phyloP scores from a whole-genome alignment of 1,284 basidiomycete genomes.

The Ustilago trichophora region DNA sequence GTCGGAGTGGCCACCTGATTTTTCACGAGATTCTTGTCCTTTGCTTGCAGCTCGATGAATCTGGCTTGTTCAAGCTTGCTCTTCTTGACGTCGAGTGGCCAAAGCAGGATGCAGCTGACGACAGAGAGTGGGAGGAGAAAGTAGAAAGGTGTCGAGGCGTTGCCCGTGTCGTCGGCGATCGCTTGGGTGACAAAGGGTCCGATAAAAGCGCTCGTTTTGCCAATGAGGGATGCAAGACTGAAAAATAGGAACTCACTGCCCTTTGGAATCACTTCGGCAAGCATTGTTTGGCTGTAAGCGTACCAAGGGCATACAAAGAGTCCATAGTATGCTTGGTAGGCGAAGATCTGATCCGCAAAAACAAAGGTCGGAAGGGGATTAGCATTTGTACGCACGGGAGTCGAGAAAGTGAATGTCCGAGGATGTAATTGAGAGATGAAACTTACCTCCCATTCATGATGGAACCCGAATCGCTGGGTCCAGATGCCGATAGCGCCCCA shows the following conservation, averaged over 20 bases:
- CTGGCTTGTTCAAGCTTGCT: conserved; percentile 71
- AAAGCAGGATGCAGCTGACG: conserved; percentile 76
- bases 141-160: conserved; percentile 83
- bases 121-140: conserved; percentile 80
- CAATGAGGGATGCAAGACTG: conserved; percentile 75
- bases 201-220: conserved; percentile 72
- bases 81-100: conserved; percentile 76
- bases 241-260: conserved; percentile 75
- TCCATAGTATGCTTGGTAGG: conserved; percentile 25
- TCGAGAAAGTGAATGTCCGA: too few species aligned
- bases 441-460: conserved; percentile 32
- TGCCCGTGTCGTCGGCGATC: conserved; percentile 70
- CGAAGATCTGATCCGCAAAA: neutral
- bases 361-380: too few species aligned
- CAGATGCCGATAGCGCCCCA: conserved; percentile 89
- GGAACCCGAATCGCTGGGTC: conserved; percentile 75
- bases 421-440: neutral
- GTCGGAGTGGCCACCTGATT: neutral
- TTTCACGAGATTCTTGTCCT: conserved; percentile 22
- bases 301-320: conserved; percentile 86
- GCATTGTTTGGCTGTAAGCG: conserved; percentile 84
- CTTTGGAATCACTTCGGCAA: conserved; percentile 80
- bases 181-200: conserved; percentile 77
- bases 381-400: too few species aligned
- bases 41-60: conserved; percentile 31